phyloP scores from a whole-genome alignment of 106 monocot genomes.

The Apostasia ramifera region DNA sequence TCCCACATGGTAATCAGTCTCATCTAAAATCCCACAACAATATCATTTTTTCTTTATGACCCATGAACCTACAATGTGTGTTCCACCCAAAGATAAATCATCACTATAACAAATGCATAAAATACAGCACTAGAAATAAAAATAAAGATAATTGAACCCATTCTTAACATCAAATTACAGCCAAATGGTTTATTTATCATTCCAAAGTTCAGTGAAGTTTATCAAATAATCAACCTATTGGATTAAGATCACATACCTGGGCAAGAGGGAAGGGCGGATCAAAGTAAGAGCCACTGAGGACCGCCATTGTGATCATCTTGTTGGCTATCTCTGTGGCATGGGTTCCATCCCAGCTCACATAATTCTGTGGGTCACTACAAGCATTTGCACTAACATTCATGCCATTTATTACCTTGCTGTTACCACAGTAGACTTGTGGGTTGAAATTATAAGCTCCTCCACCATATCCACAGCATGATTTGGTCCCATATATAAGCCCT shows the following conservation, averaged over 20 bases:
- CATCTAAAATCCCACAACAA: no score
- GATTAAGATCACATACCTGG: slow-evolving; percentile 32
- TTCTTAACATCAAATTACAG: no score
- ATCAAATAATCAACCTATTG: slow-evolving; percentile 15
- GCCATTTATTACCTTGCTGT: slow-evolving; percentile 58
- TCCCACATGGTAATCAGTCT: no score
- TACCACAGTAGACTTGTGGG: slow-evolving; percentile 49
- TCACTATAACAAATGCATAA: no score
- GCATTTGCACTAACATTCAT: slow-evolving; percentile 32
- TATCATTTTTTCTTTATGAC: no score
- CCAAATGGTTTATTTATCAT: no score
- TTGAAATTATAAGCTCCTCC: slow-evolving; percentile 65
- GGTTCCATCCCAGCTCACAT: slow-evolving; percentile 94
- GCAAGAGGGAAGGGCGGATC: slow-evolving; percentile 58
- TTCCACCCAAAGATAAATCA: no score
- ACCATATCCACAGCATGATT: slow-evolving; percentile 74
- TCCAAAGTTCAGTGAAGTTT: no score
- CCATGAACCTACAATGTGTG: no score
- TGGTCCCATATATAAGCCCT: slow-evolving; percentile 61
- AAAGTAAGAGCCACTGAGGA: slow-evolving; percentile 47
- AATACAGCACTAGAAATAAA: no score
- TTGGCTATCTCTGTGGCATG: slow-evolving; percentile 85
- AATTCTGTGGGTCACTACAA: slow-evolving; percentile 57
- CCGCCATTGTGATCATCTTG: slow-evolving; percentile 27
- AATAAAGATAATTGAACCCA: no score